Evolutionary conservation across 371 early-diverging fungal genomes (phyloP).

Genomic region (Aphelidium insulamus): DNA sequence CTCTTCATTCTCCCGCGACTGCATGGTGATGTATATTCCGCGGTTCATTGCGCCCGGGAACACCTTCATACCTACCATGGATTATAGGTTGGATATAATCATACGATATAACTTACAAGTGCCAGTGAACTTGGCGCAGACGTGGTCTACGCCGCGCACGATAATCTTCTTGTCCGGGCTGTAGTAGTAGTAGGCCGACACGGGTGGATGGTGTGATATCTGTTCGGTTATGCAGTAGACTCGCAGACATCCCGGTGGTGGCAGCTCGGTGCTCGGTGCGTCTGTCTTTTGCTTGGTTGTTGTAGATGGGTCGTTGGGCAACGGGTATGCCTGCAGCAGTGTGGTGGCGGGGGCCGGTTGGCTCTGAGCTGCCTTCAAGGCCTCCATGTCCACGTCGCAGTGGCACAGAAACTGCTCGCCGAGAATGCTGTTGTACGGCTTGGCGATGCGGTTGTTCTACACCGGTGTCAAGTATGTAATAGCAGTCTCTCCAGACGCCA

Average conservation of each 20-base stretch:
- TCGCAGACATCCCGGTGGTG: conserved; percentile 1
- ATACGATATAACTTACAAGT: conserved; percentile 9
- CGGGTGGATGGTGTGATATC: conserved; percentile 33
- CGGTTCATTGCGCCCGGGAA: conserved; percentile 21
- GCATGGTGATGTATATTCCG: conserved; percentile 25
- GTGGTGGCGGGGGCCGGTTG: neutral
- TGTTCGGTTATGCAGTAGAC: conserved; percentile 30
- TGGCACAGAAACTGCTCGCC: conserved; percentile 32
- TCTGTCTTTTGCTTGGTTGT: neutral
- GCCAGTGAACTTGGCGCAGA: conserved; percentile 28
- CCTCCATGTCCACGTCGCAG: conserved; percentile 17
- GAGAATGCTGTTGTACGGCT: conserved; percentile 32
- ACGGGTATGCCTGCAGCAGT: neutral
- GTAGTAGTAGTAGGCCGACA: conserved; percentile 27
- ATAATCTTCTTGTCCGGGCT: conserved; percentile 21
- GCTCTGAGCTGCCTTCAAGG: neutral
- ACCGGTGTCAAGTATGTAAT: no score
- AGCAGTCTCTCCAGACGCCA: neutral
- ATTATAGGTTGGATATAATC: neutral
- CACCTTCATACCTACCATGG: conserved; percentile 15
- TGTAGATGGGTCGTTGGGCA: neutral
- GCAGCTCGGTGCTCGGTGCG: neutral
- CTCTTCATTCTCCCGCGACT: conserved; percentile 19
- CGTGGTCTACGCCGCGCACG: conserved; percentile 25
- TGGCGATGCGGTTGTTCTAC: conserved; percentile 13